Base-by-base conservation (phyloP, 192 early-diverging fungal genomes). In the Helicostylum pulchrum region DNA sequence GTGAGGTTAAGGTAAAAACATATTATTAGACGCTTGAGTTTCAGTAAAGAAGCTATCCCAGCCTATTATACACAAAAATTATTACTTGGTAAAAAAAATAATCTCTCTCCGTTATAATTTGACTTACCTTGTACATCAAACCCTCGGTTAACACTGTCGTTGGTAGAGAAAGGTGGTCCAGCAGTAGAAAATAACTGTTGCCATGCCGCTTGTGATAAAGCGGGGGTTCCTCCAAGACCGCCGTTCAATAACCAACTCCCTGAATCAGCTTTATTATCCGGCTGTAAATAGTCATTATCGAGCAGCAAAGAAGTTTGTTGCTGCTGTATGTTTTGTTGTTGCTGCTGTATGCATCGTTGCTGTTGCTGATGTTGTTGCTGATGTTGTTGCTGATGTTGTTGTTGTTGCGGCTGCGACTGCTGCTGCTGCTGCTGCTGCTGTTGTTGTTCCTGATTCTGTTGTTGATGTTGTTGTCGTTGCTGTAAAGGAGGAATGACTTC, bases 191-290 rank as follows among this genome's bases (percentile, higher is more conserved):
- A 64, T 3, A 64, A 21, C 12, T 64, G 62, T 10, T 64, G 51
- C 62, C 62, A 64, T 5, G 62, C 39, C 4, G 51, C 62, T 26
- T 64, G 62, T 21, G 62, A 39, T 19, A 53, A 3, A 59, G 19
- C 21, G 1, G 46, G 46, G 17, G 3, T 48, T 19, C 36, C 36
- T 3, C 54, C 54, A 39, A 44, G 19, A 23, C 32, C 36, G 2
- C 57, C 57, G 43, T 59, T 59, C 10, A 59, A 45, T 45, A 59
- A 23, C 57, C 42, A 59, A 19, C 32, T 23, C 19, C 39, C 54
- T 12, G 34, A n/a, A 23, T 59, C 42, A 4, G 42, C 10, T 1
- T 43, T 45, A 23, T 59, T 59, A 30, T 20, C 43, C 7, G 23
- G 3, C 1, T 59, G 39, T n/a, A n/a, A n/a, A 14, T 10, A 4